Base-by-base conservation (phyloP, 2,329 filamentous ascomycete genomes). In the Tolypocladium nubicola region DNA sequence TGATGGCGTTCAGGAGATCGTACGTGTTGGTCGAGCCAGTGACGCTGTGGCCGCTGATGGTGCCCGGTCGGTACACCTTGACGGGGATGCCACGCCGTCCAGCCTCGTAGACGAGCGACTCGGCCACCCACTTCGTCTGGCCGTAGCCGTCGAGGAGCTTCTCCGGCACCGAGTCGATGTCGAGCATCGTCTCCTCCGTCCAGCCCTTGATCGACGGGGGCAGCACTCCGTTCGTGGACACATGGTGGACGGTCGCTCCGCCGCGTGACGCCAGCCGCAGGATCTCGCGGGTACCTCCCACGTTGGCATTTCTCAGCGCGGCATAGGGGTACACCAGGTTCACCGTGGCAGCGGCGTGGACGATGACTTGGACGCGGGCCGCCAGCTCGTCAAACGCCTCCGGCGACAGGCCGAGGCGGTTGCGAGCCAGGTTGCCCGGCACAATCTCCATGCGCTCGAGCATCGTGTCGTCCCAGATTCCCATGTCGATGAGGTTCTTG, bases 241-340 rank as follows among this genome's bases (percentile, higher is more conserved):
- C 76, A 60, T 92, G 88, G 64, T 92, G 87, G 1, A 92, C 78
- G 0, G 88, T 90, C 1, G 87, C 87, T 14, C 85, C 85, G 30
- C 79, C 80, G 41, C 80, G 78, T 58, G 81, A 79, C 0, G 88
- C 88, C 33, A 93, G 75, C 49, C 88, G 85, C 55, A 93, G 71
- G 43, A 92, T 81, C 67, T 92, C 88, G 47, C 82, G 76, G 0
- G 88, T 91, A n/a, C 89, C 89, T n/a, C 83, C 83, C 2, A 93
- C 86, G 63, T 93, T 93, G 58, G 88, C 82, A 54, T 80, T 82
- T 56, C 88, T 81, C 62, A 93, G 75, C 0, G 88, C 86, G 47
- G 88, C 89, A 62, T 92, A 92, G 0, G 89, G 88, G 62, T 93
- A 92, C 0, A 93, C 87, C 53, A 93, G 75, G 67, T 90, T 90